phyloP scores from a whole-genome alignment of 2,329 filamentous ascomycete genomes.

The Alternaria arbusti region DNA sequence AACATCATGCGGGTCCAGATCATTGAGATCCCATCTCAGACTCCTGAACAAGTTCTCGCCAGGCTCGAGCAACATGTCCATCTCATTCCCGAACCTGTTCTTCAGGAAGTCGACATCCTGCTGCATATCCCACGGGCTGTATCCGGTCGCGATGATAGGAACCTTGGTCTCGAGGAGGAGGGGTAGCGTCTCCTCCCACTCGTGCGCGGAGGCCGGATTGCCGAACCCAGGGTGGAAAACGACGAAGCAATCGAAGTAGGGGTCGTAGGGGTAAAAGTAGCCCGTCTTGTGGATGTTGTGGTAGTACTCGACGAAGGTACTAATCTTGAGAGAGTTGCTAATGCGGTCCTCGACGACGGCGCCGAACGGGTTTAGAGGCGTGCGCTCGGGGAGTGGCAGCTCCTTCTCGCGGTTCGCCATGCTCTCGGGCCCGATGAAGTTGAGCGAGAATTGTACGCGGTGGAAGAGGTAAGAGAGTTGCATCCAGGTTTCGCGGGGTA shows the following conservation, averaged over 20 bases:
- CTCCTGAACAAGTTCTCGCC: slow-evolving; percentile 95
- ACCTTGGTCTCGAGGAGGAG: slow-evolving; percentile 93
- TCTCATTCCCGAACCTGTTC: slow-evolving; percentile 84
- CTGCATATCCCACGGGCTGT: slow-evolving; percentile 94
- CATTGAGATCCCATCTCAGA: slow-evolving; percentile 95
- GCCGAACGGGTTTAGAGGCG: slow-evolving; percentile 86
- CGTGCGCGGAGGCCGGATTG: slow-evolving; percentile 89
- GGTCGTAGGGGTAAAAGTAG: slow-evolving; percentile 92
- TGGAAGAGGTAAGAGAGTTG: slow-evolving; percentile 96
- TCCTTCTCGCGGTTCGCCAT: slow-evolving; percentile 95
- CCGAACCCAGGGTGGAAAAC: slow-evolving; percentile 96
- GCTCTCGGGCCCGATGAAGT: slow-evolving; percentile 94
- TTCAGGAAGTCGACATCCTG: slow-evolving; percentile 89
- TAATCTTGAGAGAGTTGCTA: slow-evolving; percentile 90
- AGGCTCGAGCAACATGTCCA: slow-evolving; percentile 88
- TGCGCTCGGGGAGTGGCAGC: slow-evolving; percentile 87
- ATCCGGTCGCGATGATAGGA: slow-evolving; percentile 92
- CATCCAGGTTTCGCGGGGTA: slow-evolving; percentile 91
- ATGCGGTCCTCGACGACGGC: slow-evolving; percentile 93
- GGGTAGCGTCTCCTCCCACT: slow-evolving; percentile 92
- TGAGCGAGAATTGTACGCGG: slow-evolving; percentile 83
- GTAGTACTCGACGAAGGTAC: slow-evolving; percentile 97
- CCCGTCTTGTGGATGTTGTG: slow-evolving; percentile 92
- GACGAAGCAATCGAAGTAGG: slow-evolving; percentile 97
- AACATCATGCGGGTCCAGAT: slow-evolving; percentile 90